Conservation (phyloP, 352 stramenopile species). For the Plasmopara muralis region DNA sequence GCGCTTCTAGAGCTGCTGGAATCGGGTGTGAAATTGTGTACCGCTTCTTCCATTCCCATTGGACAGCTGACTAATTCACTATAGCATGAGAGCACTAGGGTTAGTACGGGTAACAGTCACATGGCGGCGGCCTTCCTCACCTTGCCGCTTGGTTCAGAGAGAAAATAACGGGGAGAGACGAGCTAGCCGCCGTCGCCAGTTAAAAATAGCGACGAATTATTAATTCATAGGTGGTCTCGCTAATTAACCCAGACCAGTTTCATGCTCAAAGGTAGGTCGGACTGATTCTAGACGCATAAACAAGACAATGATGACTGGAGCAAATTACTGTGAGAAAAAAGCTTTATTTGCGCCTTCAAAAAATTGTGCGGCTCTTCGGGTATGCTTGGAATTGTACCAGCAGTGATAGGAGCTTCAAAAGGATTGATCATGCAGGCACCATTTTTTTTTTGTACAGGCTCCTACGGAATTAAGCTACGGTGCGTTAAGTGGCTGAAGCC, state of each 20-base stretch:
- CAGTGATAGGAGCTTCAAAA: neutral
- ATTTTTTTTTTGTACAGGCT: no score
- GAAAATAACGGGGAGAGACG: constrained; percentile 30
- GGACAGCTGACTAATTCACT: neutral
- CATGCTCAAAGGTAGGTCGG: neutral
- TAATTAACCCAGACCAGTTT: constrained; percentile 1
- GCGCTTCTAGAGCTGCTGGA: constrained; percentile 15
- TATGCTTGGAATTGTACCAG: neutral
- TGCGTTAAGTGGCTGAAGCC: neutral
- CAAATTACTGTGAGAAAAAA: neutral
- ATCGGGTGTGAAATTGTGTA: constrained; percentile 17
- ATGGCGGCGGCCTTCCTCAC: neutral
- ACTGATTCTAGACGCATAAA: constrained; percentile 12
- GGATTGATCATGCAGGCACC: neutral
- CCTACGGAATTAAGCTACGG: neutral
- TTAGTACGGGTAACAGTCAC: neutral
- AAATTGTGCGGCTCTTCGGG: neutral
- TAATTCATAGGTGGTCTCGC: constrained; percentile 6
- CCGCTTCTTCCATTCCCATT: constrained; percentile 34
- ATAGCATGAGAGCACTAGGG: neutral
- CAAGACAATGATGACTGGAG: neutral
- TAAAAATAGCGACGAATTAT: constrained; percentile 22
- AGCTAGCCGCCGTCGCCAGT: constrained; percentile 12
- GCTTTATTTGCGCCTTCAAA: neutral
- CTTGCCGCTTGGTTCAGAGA: constrained; percentile 9